Conservation (phyloP, 2,329 filamentous ascomycete species). For the Daldinia eschscholtzii region DNA sequence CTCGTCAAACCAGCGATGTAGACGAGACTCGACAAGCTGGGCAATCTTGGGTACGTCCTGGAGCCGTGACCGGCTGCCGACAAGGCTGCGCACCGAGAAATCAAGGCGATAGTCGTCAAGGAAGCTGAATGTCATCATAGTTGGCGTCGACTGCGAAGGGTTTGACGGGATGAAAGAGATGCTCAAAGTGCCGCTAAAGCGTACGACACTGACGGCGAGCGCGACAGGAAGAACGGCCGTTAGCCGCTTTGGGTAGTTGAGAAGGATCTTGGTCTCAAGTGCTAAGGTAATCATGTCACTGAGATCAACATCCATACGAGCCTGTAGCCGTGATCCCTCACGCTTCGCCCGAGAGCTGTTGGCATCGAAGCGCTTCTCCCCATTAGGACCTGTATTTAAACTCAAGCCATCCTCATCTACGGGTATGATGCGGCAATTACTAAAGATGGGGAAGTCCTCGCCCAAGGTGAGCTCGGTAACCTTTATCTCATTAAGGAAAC, state of each 20-base stretch:
- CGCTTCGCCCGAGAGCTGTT: conserved; percentile 62
- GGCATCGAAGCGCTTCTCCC: conserved; percentile 64
- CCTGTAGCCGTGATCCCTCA: conserved; percentile 84
- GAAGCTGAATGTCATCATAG: conserved; percentile 95
- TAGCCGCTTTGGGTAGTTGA: conserved; percentile 93
- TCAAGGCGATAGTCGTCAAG: conserved; percentile 88
- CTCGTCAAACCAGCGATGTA: conserved; percentile 91
- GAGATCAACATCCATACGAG: conserved; percentile 95
- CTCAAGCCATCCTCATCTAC: conserved; percentile 82
- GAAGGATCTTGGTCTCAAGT: conserved; percentile 90
- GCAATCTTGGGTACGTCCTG: conserved; percentile 92
- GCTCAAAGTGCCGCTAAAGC: conserved; percentile 94
- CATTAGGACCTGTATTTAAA: conserved; percentile 58
- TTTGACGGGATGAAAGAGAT: conserved; percentile 91
- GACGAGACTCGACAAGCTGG: conserved; percentile 81
- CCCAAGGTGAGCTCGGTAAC: conserved; percentile 94
- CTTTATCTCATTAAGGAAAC: conserved; percentile 92
- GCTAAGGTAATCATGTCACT: conserved; percentile 96
- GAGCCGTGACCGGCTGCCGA: conserved; percentile 82
- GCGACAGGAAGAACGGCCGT: conserved; percentile 93
- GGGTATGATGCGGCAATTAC: conserved; percentile 95
- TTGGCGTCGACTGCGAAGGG: conserved; percentile 76
- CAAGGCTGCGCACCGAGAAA: conserved; percentile 82
- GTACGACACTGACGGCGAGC: conserved; percentile 88
- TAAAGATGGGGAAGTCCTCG: conserved; percentile 98